Conservation (phyloP, 805 yeast genomes). For the Yamadazyma sp. region DNA sequence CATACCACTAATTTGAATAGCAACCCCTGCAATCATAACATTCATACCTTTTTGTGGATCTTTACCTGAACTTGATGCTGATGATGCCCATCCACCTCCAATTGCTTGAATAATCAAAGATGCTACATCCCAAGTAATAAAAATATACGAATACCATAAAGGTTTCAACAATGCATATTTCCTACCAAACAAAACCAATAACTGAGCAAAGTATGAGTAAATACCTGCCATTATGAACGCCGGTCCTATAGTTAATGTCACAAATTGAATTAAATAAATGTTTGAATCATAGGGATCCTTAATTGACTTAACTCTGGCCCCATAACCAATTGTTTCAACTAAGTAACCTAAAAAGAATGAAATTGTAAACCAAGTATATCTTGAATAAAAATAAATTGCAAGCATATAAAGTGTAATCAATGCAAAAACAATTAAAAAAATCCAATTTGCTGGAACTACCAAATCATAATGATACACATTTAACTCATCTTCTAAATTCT, state of each 20-base stretch:
- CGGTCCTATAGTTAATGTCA: slow-evolving; percentile 35
- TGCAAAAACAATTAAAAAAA: slow-evolving; percentile 26
- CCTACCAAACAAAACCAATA: slow-evolving; percentile 35
- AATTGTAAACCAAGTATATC: slow-evolving; percentile 37
- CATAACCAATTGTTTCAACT: slow-evolving; percentile 33
- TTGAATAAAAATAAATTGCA: slow-evolving; percentile 26
- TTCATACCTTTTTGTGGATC: slow-evolving; percentile 28
- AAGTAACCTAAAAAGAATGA: slow-evolving; percentile 32
- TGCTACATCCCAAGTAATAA: slow-evolving; percentile 34
- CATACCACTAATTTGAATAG: slow-evolving; percentile 37
- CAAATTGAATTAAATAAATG: slow-evolving; percentile 28
- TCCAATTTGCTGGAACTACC: slow-evolving; percentile 27
- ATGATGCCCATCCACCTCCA: slow-evolving; percentile 36
- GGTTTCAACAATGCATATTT: slow-evolving; percentile 35
- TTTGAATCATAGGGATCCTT: slow-evolving; percentile 17
- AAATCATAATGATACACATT: slow-evolving; percentile 24
- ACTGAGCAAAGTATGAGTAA: slow-evolving; percentile 37
- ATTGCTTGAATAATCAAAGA: slow-evolving; percentile 36
- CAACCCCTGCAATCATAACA: slow-evolving; percentile 36
- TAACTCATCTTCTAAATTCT: slow-evolving; percentile 25
- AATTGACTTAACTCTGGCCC: slow-evolving; percentile 33
- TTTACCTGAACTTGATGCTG: slow-evolving; percentile 19
- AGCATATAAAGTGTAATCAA: slow-evolving; percentile 20
- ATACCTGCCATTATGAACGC: slow-evolving; percentile 43
- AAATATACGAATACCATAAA: slow-evolving; percentile 41